Percentiles rank a stretch among this genome's conserved stretches.
These are phyloP conservation scores for Vinca minor DNA, from an alignment of 257 asterid species.

Conservation along the genomic window DNA sequence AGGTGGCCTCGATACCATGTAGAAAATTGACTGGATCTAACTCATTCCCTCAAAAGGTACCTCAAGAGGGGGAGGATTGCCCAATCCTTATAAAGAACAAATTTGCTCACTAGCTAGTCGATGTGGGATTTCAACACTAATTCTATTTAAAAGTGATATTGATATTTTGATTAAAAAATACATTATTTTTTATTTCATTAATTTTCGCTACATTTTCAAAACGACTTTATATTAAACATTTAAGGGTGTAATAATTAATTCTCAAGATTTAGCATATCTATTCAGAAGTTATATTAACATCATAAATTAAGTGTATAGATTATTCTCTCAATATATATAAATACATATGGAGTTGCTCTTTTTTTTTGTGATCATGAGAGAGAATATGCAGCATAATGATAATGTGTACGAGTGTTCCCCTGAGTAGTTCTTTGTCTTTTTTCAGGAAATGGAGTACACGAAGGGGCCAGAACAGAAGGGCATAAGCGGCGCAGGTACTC, in stretches of 20 bases:
- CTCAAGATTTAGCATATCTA: neutral
- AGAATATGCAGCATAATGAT: neutral
- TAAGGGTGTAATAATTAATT: neutral
- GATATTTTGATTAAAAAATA: too few relatives aligned
- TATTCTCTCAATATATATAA: neutral
- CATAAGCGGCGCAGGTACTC: conserved; percentile 15
- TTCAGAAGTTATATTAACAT: neutral
- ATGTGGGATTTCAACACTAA: too few relatives aligned
- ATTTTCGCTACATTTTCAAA: too few relatives aligned
- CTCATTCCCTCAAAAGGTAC: too few relatives aligned
- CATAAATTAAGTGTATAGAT: neutral
- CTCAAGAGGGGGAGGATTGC: too few relatives aligned
- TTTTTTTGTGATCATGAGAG: conserved; percentile 5
- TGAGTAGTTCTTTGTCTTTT: conserved; percentile 10
- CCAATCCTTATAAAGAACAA: too few relatives aligned
- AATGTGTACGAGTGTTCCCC: neutral
- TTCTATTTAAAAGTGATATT: too few relatives aligned
- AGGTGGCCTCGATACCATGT: too few relatives aligned
- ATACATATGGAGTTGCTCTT: conserved; percentile 2
- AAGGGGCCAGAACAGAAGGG: conserved; percentile 10
- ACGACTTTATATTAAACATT: too few relatives aligned
- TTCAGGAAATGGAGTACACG: conserved; percentile 24
- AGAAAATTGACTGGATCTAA: too few relatives aligned
- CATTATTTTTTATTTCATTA: too few relatives aligned
- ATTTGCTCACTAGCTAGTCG: too few relatives aligned